Conservation (phyloP, 2,329 filamentous ascomycete species). For the Grosmannia clavigera region DNA sequence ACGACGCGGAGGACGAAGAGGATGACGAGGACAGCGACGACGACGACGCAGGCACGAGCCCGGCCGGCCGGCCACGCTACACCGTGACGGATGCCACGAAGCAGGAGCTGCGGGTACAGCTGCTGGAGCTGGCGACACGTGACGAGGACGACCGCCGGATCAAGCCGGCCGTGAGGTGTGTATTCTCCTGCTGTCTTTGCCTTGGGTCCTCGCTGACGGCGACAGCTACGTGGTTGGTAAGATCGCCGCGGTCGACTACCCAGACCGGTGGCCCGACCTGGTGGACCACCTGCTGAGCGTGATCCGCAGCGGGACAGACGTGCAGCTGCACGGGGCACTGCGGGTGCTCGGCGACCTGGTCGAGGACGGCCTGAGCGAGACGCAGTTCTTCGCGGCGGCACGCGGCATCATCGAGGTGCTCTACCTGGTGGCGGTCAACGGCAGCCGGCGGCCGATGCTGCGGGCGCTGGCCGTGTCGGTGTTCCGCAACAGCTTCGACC, state of each 20-base stretch:
- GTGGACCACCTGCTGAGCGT: conserved; percentile 68
- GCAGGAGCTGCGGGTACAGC: conserved; percentile 54
- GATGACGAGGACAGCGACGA: conserved; percentile 47
- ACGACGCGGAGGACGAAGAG: conserved; percentile 59
- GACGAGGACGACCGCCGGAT: conserved; percentile 70
- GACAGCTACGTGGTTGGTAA: conserved; percentile 68
- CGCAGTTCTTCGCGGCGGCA: conserved; percentile 87
- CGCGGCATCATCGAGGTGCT: conserved; percentile 73
- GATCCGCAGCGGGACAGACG: conserved; percentile 63
- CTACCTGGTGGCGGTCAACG: conserved; percentile 69
- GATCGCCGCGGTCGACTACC: conserved; percentile 86
- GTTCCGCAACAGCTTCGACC: conserved; percentile 85
- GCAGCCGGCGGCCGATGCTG: conserved; percentile 59
- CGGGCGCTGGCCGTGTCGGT: conserved; percentile 80
- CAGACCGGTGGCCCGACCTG: conserved; percentile 85
- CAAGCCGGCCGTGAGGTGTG: conserved; percentile 75
- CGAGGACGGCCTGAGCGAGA: conserved; percentile 85
- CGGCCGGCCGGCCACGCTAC: conserved; percentile 30
- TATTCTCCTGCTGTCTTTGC: not conserved
- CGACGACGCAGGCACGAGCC: not conserved
- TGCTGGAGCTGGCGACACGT: conserved; percentile 68
- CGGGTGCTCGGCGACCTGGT: conserved; percentile 82
- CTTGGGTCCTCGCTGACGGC: not conserved
- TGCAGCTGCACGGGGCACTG: conserved; percentile 77
- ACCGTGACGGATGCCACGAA: conserved; percentile 64